Percentiles rank a stretch among this genome's conserved stretches.
phyloP scores from a whole-genome alignment of 2,329 filamentous ascomycete species.

The Xylariales sp. region DNA sequence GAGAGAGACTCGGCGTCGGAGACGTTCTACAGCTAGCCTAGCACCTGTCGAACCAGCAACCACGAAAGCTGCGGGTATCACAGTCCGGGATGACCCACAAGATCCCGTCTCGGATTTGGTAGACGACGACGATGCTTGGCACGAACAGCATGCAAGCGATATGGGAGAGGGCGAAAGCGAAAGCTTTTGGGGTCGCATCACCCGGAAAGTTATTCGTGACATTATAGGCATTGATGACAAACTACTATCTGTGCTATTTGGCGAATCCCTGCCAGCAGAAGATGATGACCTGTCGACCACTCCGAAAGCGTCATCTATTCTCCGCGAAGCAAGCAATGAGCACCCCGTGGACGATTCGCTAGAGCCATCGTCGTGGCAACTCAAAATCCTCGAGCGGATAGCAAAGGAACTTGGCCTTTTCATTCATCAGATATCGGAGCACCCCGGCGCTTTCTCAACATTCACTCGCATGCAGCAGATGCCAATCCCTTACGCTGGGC shows the following conservation, averaged over 20 bases:
- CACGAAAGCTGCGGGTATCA: constrained; percentile 25
- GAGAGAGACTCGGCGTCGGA: constrained; percentile 68
- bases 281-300: constrained; percentile 44
- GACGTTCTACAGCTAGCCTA: constrained; percentile 35
- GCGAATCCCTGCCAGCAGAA: constrained; percentile 64
- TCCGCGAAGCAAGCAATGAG: constrained; percentile 17
- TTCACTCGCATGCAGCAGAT: constrained; percentile 64
- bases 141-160: constrained; percentile 45
- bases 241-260: constrained; percentile 80
- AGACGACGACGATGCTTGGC: constrained; percentile 38
- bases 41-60: constrained; percentile 15
- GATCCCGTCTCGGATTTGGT: constrained; percentile 32
- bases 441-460: constrained; percentile 84
- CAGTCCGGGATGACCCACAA: constrained; percentile 20
- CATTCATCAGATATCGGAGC: constrained; percentile 77
- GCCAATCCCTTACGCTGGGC: constrained; percentile 72
- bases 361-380: constrained; percentile 63
- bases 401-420: constrained; percentile 82
- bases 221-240: constrained; percentile 88
- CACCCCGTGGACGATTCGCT: constrained; percentile 25
- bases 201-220: constrained; percentile 80
- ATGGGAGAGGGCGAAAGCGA: constrained; percentile 51
- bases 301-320: constrained; percentile 36
- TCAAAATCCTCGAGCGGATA: constrained; percentile 75
- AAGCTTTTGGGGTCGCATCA: constrained; percentile 76